These are phyloP conservation scores for Trypanosoma cruzi DNA, from an alignment of 208 protist species.

Conservation along the genomic window DNA sequence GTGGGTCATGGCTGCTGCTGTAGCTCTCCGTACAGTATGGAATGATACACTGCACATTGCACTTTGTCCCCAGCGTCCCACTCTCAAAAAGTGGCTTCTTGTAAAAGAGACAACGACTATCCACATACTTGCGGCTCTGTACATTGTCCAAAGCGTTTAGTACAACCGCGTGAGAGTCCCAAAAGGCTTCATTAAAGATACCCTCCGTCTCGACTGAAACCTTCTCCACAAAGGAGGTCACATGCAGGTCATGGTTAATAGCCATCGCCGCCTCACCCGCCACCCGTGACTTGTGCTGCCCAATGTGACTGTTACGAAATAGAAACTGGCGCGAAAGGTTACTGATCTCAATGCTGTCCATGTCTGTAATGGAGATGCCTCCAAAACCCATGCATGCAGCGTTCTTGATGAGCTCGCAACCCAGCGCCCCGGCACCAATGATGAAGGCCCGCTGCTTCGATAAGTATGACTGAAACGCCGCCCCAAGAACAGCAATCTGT, in stretches of 20 bases:
- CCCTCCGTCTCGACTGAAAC: conserved; percentile 97
- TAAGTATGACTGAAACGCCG: conserved; percentile 87
- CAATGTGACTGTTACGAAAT: conserved; percentile 97
- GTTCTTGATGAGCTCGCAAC: conserved; percentile 99
- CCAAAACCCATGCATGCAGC: conserved; percentile 98
- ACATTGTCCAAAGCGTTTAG: conserved; percentile 99
- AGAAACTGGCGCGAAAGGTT: conserved; percentile 99
- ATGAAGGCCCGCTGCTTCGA: conserved; percentile 89
- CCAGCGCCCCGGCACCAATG: conserved; percentile 98
- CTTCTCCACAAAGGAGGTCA: conserved; percentile 80
- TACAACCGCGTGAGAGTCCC: conserved; percentile 92
- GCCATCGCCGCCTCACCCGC: conserved; percentile 89
- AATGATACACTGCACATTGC: conserved; percentile 98
- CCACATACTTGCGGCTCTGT: conserved; percentile 96
- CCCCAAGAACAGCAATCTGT: conserved; percentile 96
- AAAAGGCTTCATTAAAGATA: conserved; percentile 97
- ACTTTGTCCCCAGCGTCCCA: conserved; percentile 99
- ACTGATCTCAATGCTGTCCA: conserved; percentile 99
- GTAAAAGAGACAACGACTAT: conserved; percentile 96
- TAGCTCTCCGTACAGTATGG: conserved; percentile 99
- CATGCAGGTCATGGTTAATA: conserved; percentile 96
- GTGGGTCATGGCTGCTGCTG: conserved; percentile 96
- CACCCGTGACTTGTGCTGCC: conserved; percentile 94
- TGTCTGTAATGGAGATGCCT: conserved; percentile 97
- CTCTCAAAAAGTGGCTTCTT: conserved; percentile 98